Evolutionary conservation across 106 monocot genomes (phyloP).

Genomic region (Dendrobium huoshanense): DNA sequence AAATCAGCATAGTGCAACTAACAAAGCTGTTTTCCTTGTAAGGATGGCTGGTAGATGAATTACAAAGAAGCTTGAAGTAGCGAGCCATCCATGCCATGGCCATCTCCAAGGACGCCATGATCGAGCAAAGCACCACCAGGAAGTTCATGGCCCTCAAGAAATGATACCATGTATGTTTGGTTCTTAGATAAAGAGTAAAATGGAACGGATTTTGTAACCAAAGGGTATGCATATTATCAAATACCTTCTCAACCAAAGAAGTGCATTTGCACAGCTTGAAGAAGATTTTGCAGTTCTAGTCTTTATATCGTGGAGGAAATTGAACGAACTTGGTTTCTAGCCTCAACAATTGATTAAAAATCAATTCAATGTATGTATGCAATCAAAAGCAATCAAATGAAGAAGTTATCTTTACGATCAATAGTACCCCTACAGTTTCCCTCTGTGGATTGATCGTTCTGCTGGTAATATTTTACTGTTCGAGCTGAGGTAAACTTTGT

Average conservation of each 20-base stretch:
- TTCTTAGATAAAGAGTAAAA: neutral
- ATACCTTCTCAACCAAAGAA: constrained; percentile 20
- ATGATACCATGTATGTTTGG: neutral
- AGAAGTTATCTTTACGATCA: no score
- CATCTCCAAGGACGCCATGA: neutral
- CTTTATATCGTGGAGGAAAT: constrained; percentile 17
- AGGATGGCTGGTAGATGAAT: neutral
- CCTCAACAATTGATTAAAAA: constrained; percentile 4
- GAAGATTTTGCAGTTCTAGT: constrained; percentile 13
- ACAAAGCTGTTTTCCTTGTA: no score
- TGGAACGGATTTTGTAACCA: neutral
- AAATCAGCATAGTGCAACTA: no score
- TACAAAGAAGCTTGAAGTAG: constrained; percentile 17
- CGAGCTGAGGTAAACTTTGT: no score
- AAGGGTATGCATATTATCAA: neutral
- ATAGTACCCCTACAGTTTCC: no score
- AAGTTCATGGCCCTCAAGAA: neutral
- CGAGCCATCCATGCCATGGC: constrained; percentile 9
- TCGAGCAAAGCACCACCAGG: neutral
- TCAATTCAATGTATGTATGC: neutral
- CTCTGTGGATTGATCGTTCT: no score
- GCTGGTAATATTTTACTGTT: no score
- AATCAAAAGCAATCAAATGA: no score
- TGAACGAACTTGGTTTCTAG: constrained; percentile 17
- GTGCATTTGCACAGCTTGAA: constrained; percentile 17